Base-by-base conservation (phyloP, 768 basidiomycete genomes). In the Mycena vitilis region DNA sequence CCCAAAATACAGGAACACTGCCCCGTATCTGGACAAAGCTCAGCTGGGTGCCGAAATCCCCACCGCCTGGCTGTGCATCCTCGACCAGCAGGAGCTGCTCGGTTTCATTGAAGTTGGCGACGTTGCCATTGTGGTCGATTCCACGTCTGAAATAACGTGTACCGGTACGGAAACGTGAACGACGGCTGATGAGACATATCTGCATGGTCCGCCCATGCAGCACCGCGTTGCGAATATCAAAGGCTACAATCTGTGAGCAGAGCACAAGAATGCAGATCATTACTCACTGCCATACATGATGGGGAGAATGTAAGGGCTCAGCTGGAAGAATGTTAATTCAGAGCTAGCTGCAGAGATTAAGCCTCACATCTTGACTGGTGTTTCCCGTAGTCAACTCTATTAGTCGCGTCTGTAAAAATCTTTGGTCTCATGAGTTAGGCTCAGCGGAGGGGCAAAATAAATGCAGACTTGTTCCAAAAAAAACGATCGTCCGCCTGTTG, bases 61-160 rank as follows among this genome's bases (percentile, higher is more conserved):
- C 87, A 20, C 79, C 73, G 56, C 78, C 75, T 20, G 78, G 79
- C 47, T 79, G 78, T 30, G 79, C 54, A 55, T 83, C 85, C 67
- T 95, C 93, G 15, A 96, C 85, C 18, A 97, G 84, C 34, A 97
- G 82, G 66, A 99, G 84, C 77, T 99, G 98, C 76, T 99, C 98
- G 8, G 98, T 97, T 80, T 99, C 98, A 77, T 98, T 98, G 81
- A 95, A 99, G 80, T 99, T 99, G 65, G 96, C 95, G 48, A 94
- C 94, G 77, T 98, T 88, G 2, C 96, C 98, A 11, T 92, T 84
- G 22, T 88, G 82, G 78, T 99, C 96, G 72, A 99, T 86, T 6
- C 98, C 98, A 54, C 98, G 91, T 22, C 95, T 88, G 82, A 99
- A 98, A 85, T 97, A 99, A 57, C 98, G 94, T 16, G 98, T 98